These are phyloP conservation scores for Aegilops bicornis DNA, from an alignment of 176 grass and related monocot genomes.

Conservation along the genomic window DNA sequence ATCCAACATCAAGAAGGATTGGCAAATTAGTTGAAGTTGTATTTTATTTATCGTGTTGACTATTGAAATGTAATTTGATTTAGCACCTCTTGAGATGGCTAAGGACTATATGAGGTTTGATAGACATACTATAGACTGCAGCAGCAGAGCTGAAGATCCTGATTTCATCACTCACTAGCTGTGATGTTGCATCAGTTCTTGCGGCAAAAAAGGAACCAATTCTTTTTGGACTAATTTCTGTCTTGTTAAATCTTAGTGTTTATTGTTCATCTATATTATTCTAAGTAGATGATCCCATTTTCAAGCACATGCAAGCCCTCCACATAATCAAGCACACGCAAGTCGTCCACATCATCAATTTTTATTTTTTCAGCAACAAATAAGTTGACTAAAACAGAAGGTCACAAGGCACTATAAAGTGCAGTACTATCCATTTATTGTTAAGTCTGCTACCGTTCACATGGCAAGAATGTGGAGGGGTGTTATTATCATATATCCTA, in stretches of 20 bases:
- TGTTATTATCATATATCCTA: not conserved
- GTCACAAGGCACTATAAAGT: not conserved
- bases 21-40: not conserved
- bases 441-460: not conserved
- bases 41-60: not conserved
- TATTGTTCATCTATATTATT: not conserved
- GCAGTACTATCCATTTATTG: not conserved
- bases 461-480: not conserved
- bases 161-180: not conserved
- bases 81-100: not conserved
- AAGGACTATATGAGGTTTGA: not conserved
- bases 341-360: not conserved
- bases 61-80: not conserved
- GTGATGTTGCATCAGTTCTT: not conserved
- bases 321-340: too few relatives aligned
- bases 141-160: not conserved
- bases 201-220: not conserved
- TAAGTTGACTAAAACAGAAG: not conserved
- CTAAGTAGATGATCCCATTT: not conserved
- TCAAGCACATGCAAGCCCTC: not conserved
- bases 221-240: not conserved
- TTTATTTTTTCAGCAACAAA: not conserved
- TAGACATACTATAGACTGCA: not conserved
- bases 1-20: constrained; percentile 13
- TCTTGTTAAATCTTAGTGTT: not conserved